These are phyloP conservation scores for Saturnispora kantuleensis DNA, from an alignment of 805 yeast species.

Conservation along the genomic window DNA sequence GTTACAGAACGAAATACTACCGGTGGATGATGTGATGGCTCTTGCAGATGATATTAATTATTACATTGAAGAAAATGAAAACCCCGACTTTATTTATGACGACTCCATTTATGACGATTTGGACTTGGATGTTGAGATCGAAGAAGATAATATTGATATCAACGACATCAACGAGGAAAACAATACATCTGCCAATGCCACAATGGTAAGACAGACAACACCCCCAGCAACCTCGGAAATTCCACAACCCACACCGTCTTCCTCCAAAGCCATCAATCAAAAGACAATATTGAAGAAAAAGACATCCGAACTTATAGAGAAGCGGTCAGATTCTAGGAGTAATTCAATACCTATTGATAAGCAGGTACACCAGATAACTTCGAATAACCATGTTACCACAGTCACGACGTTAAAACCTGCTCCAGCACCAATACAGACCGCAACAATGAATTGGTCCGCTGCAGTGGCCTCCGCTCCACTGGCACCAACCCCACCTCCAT, in stretches of 20 bases:
- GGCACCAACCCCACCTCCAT: slow-evolving; percentile 7
- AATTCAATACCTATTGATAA: slow-evolving; percentile 7
- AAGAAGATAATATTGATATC: slow-evolving; percentile 20
- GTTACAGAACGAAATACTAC: slow-evolving; percentile 69
- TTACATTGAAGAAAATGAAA: slow-evolving; percentile 89
- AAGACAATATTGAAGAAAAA: neutral
- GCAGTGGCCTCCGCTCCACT: slow-evolving; percentile 21
- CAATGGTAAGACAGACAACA: slow-evolving; percentile 3
- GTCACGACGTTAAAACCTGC: slow-evolving; percentile 28
- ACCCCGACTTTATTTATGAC: slow-evolving; percentile 88
- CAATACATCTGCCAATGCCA: slow-evolving; percentile 5
- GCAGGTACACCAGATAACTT: slow-evolving; percentile 15
- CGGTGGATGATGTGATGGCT: slow-evolving; percentile 62
- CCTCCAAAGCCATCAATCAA: neutral
- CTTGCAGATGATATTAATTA: slow-evolving; percentile 86
- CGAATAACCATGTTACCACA: slow-evolving; percentile 13
- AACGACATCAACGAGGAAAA: slow-evolving; percentile 17
- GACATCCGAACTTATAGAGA: slow-evolving; percentile 2
- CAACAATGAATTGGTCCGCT: slow-evolving; percentile 27
- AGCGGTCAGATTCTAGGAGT: slow-evolving; percentile 7
- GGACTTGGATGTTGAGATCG: slow-evolving; percentile 46
- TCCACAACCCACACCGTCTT: slow-evolving; percentile 7
- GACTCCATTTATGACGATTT: slow-evolving; percentile 88
- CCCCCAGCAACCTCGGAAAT: slow-evolving; percentile 9
- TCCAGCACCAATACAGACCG: slow-evolving; percentile 26